Evolutionary conservation across 2,329 filamentous ascomycete species (phyloP).

Genomic region (Trichoderma sp.): DNA sequence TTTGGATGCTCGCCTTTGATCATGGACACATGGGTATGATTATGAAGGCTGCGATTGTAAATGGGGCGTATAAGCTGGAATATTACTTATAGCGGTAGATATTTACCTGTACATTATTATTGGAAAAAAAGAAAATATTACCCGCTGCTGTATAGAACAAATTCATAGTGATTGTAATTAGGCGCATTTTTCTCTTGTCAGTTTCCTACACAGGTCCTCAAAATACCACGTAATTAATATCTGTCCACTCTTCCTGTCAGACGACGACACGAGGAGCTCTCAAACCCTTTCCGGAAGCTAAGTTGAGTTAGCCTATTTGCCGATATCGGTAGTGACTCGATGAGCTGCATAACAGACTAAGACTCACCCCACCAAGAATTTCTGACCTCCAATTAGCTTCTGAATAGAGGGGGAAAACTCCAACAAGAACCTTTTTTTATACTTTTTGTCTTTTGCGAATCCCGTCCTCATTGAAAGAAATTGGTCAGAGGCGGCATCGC

Average conservation of each 20-base stretch:
- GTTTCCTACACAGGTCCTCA: background rate
- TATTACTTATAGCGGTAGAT: background rate
- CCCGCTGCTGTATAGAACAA: background rate
- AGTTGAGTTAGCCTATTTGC: slow-evolving; percentile 4
- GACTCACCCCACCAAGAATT: slow-evolving; percentile 15
- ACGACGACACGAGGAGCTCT: background rate
- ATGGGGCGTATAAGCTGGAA: background rate
- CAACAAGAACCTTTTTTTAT: background rate
- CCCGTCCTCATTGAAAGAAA: background rate
- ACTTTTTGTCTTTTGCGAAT: background rate
- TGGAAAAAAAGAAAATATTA: background rate
- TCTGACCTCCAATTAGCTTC: background rate
- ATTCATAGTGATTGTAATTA: background rate
- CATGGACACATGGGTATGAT: background rate
- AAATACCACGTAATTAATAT: background rate
- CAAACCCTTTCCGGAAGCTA: background rate
- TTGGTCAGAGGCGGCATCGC: slow-evolving; percentile 9
- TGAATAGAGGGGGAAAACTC: background rate
- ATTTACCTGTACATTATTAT: background rate
- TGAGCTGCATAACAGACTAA: slow-evolving; percentile 6
- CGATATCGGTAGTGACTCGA: slow-evolving; percentile 18
- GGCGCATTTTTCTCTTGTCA: background rate
- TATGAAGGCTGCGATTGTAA: background rate
- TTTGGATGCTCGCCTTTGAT: background rate
- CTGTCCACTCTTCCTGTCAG: background rate